Base-by-base conservation (phyloP, 2,329 filamentous ascomycete genomes). In the Myriosclerotinia scirpicola region DNA sequence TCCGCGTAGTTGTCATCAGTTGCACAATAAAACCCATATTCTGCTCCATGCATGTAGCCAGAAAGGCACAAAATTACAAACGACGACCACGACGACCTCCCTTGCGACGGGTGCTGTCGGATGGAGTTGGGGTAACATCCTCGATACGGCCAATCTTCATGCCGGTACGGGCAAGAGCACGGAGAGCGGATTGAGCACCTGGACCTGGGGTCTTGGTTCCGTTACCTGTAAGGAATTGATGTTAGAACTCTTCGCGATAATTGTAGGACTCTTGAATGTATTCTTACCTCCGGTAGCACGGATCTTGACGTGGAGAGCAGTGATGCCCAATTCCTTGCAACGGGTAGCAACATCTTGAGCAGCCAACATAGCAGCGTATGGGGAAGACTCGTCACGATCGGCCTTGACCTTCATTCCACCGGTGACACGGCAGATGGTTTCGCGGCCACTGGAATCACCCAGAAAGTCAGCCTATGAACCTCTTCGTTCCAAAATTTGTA, bases 371-470 rank as follows among this genome's bases (percentile, higher is more conserved):
- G 95, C 95, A 79, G 95, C 95, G 88, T 99, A 99, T 78, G 95
- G 95, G 76, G 95, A 98, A 79, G 94, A 98, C 87, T 99, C 95
- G 85, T 99, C 95, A 88, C 95, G 94, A 81, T 99, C 93, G 83
- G 93, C 93, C 91, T 99, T 99, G 89, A 99, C 95, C 89, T 99
- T 99, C 95, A 99, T 99, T 81, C 96, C 96, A 86, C 96, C 95
- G 78, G 96, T 99, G 77, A 99, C 94, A 92, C 95, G 93, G 89
- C 89, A 92, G 86, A 99, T 97, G 85, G 96, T 99, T 91, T 99
- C 95, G 84, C 95, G 95, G 85, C 95, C 95, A 85, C 92, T 96
- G 85, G 81, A 86, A 87, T 87, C 84, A 87, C 83, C 84, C 84
- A 86, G 81, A 79, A 81, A 79, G 84, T 90, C 83, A 89, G 87